Base-by-base conservation (phyloP, 2,329 filamentous ascomycete genomes). In the Aspergillus sclerotialis region DNA sequence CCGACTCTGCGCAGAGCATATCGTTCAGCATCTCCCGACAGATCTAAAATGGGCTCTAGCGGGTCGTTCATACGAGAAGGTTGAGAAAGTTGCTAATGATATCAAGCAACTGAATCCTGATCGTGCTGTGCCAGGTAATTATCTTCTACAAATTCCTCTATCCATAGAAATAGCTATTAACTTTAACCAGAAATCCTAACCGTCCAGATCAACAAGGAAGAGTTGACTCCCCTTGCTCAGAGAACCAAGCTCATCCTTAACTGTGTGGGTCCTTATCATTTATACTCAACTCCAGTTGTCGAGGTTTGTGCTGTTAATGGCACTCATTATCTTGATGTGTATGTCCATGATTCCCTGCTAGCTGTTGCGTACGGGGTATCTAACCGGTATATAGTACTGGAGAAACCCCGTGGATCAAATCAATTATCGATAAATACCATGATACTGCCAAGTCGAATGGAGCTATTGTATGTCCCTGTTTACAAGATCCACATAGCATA, bases 31-130 rank as follows among this genome's bases (percentile, higher is more conserved):
- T 44, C 68, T 87, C 1, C 83, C 88, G 0, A 85, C 82, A 12
- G 76, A 86, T 55, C 60, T 94, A 42, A 87, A 78, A 67, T 95
- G 89, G 89, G 89, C 86, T 10, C 69, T 95, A 36, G 85, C 87
- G 29, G 89, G 89, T 18, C 82, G 89, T 16, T 89, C 84, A n/a
- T 67, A 72, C 31, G 66, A 70, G 31, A 94, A 94, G 60, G 72
- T 96, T 4, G 73, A 82, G 45, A 63, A 65, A 26, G 61, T 95
- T 8, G 76, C 79, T 6, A 67, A 78, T 33, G 77, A 84, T 35
- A 72, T 89, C 55, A 78, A 78, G 49, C 56, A 64, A 37, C 51
- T 83, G 38, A 84, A 84, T 54, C 69, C 79, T 2, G 80, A 93
- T 57, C 80, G 89, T 34, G 53, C 67, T 23, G 72, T 76, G 34